Evolutionary conservation across 2,329 filamentous ascomycete genomes (phyloP).

Genomic region (Diplocarpon mali): DNA sequence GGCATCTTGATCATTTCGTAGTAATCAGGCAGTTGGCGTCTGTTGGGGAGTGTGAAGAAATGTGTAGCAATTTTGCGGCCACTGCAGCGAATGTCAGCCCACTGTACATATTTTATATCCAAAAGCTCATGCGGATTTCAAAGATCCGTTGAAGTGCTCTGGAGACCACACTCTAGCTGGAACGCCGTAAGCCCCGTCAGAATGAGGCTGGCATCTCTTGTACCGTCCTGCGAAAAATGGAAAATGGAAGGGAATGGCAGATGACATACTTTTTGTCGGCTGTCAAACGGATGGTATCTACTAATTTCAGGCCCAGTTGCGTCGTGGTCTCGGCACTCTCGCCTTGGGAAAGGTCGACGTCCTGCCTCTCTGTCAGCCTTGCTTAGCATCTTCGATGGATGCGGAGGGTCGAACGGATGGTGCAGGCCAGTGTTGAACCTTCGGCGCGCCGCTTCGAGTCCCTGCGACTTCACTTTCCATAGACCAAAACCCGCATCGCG

Average conservation of each 20-base stretch:
- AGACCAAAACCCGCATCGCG: slow-evolving; percentile 9
- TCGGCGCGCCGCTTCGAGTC: slow-evolving; percentile 16
- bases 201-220: neutral
- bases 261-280: slow-evolving; percentile 67
- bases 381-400: slow-evolving; percentile 9
- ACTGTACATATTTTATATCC: neutral
- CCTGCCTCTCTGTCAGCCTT: slow-evolving; percentile 25
- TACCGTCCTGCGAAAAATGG: neutral
- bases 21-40: slow-evolving; percentile 58
- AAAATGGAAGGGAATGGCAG: neutral
- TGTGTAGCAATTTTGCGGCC: slow-evolving; percentile 63
- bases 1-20: slow-evolving; percentile 69
- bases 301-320: slow-evolving; percentile 58
- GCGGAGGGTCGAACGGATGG: slow-evolving; percentile 10
- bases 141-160: neutral
- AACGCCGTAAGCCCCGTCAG: neutral
- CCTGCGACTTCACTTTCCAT: slow-evolving; percentile 15
- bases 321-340: slow-evolving; percentile 61
- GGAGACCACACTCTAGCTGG: no score
- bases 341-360: slow-evolving; percentile 21
- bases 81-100: slow-evolving; percentile 30
- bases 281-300: slow-evolving; percentile 64
- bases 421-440: slow-evolving; percentile 11
- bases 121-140: neutral
- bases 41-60: slow-evolving; percentile 62